Base-by-base conservation (phyloP, 1,284 basidiomycete species). In the Rhodofomes roseus region DNA sequence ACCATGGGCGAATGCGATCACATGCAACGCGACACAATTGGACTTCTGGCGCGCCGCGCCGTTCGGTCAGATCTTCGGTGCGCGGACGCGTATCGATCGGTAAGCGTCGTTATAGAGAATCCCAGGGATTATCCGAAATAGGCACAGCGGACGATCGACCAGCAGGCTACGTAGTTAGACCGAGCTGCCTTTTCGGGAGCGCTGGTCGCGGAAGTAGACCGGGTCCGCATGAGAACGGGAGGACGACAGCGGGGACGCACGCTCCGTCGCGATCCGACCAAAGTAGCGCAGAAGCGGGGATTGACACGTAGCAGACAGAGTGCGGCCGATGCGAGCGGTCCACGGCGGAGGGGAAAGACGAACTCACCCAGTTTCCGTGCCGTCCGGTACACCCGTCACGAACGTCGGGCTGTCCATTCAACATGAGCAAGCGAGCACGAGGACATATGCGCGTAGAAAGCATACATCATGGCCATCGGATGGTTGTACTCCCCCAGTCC, bases 381-480 rank as follows among this genome's bases (percentile, higher is more conserved):
- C 96, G 73, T 95, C 82, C 51, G 96, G 96, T 25, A 96, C 92
- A 59, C 88, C 87, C 25, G 90, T 93, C 37, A 97, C 92, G 74
- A 93, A 98, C 16, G 92, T 90, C 12, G 95, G 95, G 68, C 90
- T 92, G 14, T 8, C 66, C 4, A 62, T 58, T 63, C 12, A 56
- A 60, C 64, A 58, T 63, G n/a, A 55, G 14, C 39, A 57, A 55
- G 70, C 67, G 56, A 53, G 52, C 29, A 31, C 27, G 25, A 39
- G 23, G 62, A 25, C 23, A 54, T 31, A 29, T 61, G 44, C 44
- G 55, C 34, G 41, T 1, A 43, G 20, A 44, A 39, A 46, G 71
- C 83, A 62, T 66, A 90, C 90, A 96, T 93, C 92, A 96, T 96
- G 14, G 93, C 93, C 84, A 95, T 90, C 54, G 90, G 79, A 56